Percentiles rank a stretch among this genome's conserved stretches.
phyloP scores from a whole-genome alignment of 768 basidiomycete species.

The Mycena galericulata region DNA sequence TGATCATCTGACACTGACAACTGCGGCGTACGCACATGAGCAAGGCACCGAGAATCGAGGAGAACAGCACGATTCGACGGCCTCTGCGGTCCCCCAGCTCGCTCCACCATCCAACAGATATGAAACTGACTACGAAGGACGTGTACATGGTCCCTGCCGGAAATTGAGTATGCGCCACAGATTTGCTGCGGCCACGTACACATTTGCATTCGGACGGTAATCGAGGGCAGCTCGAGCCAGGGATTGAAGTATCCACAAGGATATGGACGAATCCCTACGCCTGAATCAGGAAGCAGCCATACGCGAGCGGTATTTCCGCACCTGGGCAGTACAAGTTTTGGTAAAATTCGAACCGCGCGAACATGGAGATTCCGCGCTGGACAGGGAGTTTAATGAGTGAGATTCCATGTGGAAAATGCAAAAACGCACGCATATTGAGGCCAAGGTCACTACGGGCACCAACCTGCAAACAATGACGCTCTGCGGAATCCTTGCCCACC shows the following conservation, averaged over 20 bases:
- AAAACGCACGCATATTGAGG: constrained; percentile 9
- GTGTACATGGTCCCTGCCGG: constrained; percentile 14
- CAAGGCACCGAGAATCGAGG: constrained; percentile 1
- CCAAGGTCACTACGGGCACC: constrained; percentile 8
- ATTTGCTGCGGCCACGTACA: background rate
- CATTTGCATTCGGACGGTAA: constrained; percentile 20
- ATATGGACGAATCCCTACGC: too few relatives aligned
- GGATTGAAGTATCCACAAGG: constrained; percentile 7
- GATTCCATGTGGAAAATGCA: background rate
- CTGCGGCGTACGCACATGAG: constrained; percentile 11
- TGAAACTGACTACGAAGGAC: constrained; percentile 30
- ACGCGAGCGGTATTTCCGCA: background rate
- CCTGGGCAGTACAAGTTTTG: constrained; percentile 24
- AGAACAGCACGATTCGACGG: constrained; percentile 6
- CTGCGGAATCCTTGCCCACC: background rate
- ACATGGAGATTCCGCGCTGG: constrained; percentile 25
- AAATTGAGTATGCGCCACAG: background rate
- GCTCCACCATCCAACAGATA: constrained; percentile 29
- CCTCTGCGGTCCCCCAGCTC: constrained; percentile 12
- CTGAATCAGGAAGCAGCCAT: too few relatives aligned
- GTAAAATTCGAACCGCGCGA: constrained; percentile 22
- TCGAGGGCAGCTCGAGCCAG: constrained; percentile 16
- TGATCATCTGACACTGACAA: background rate
- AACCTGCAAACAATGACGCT: background rate
- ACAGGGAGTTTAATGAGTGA: background rate